A percentile compares a stretch with the other conserved stretches of the same genome.
phyloP scores from a whole-genome alignment of 345 rosid genomes.

The Linum trigynum region DNA sequence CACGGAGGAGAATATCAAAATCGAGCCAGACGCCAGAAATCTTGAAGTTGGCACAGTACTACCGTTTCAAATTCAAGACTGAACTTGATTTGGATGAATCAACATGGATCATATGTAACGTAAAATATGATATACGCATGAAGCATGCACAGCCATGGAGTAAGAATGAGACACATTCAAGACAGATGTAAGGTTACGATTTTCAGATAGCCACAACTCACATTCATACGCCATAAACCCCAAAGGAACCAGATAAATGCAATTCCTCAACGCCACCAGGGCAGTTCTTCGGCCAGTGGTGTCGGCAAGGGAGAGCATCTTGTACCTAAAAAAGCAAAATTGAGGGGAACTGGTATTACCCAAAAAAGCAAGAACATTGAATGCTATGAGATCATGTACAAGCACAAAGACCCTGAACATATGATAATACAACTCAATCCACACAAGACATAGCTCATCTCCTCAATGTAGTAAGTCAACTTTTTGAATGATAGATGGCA shows the following conservation, averaged over 20 bases:
- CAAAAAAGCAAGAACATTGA: too few relatives aligned
- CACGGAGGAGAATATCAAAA: too few relatives aligned
- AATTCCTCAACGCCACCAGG: conserved; percentile 74
- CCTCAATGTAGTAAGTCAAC: too few relatives aligned
- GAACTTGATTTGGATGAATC: neutral
- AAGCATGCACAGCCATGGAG: neutral
- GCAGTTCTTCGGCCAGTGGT: conserved; percentile 75
- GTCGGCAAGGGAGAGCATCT: conserved; percentile 86
- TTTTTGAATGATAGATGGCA: too few relatives aligned
- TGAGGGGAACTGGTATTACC: too few relatives aligned
- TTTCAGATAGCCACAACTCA: conserved; percentile 31
- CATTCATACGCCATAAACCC: conserved; percentile 81
- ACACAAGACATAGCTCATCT: too few relatives aligned
- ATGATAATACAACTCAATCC: too few relatives aligned
- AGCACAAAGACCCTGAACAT: neutral
- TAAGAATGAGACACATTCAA: neutral
- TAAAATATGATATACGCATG: neutral
- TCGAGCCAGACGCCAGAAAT: too few relatives aligned
- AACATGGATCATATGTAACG: neutral
- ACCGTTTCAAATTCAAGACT: neutral
- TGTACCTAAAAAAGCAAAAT: conserved; percentile 37
- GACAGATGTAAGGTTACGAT: neutral
- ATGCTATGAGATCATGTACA: too few relatives aligned
- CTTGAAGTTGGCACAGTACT: too few relatives aligned
- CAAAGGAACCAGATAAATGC: conserved; percentile 75